Percentiles rank a stretch among this genome's conserved stretches.
Evolutionary conservation across 305 asterid genomes (phyloP).

Genomic region (Rubia tinctorum): DNA sequence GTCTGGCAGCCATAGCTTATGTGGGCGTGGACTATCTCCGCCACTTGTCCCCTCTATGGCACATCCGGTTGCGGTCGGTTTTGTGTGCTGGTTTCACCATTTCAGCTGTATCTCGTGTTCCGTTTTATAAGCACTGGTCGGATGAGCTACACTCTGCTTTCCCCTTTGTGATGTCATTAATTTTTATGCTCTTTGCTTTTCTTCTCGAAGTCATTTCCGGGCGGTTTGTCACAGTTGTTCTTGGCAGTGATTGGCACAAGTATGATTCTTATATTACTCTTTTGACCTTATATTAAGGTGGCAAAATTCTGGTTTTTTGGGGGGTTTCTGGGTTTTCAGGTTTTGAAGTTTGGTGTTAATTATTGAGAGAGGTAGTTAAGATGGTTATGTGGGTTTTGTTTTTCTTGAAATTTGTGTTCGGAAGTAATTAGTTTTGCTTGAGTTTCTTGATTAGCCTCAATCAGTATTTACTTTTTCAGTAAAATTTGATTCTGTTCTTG

Average conservation of each 20-base stretch:
- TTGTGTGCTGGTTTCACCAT: slow-evolving; percentile 64
- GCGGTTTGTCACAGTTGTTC: slow-evolving; percentile 95
- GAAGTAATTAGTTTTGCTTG: neutral
- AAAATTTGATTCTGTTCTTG: neutral
- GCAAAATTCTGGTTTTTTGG: neutral
- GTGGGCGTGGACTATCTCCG: slow-evolving; percentile 94
- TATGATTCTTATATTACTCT: slow-evolving; percentile 25
- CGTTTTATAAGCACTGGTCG: slow-evolving; percentile 79
- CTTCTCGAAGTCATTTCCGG: slow-evolving; percentile 76
- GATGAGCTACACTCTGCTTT: slow-evolving; percentile 75
- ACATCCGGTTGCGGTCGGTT: slow-evolving; percentile 70
- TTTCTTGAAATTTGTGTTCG: neutral
- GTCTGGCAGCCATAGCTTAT: slow-evolving; percentile 83
- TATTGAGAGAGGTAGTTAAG: neutral
- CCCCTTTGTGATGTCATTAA: slow-evolving; percentile 64
- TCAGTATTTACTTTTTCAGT: neutral
- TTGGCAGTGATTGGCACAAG: slow-evolving; percentile 95
- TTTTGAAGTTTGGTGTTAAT: neutral
- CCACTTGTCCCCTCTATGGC: slow-evolving; percentile 80
- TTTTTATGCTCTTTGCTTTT: slow-evolving; percentile 72
- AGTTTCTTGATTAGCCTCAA: neutral
- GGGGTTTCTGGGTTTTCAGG: neutral
- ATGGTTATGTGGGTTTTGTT: slow-evolving; percentile 9
- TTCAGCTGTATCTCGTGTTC: slow-evolving; percentile 65
- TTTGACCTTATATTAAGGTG: neutral